A percentile compares a stretch with the other conserved stretches of the same genome.
Evolutionary conservation across 176 grass and related monocot genomes (phyloP).

Genomic region (Paspalum notatum): DNA sequence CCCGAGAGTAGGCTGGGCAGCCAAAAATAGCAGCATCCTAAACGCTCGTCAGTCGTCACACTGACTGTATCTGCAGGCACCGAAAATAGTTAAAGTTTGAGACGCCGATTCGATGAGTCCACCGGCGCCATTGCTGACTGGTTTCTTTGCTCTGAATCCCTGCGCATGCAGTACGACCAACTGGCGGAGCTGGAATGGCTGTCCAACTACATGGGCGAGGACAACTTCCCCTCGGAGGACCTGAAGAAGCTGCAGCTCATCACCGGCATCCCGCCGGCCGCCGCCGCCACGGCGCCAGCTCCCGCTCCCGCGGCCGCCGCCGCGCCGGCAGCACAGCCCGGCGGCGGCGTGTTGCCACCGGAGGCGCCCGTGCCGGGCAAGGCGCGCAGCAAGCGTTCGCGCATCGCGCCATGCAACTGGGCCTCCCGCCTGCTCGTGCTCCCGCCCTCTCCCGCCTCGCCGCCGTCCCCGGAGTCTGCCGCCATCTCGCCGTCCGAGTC

Average conservation of each 20-base stretch:
- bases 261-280: slow-evolving; percentile 45
- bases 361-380: slow-evolving; percentile 55
- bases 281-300: background rate
- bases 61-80: slow-evolving; percentile 18
- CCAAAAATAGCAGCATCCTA: slow-evolving; percentile 46
- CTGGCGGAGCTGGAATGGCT: slow-evolving; percentile 95
- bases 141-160: slow-evolving; percentile 16
- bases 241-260: slow-evolving; percentile 89
- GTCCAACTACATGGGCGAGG: slow-evolving; percentile 81
- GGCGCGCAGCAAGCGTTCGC: slow-evolving; percentile 75
- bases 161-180: slow-evolving; percentile 86
- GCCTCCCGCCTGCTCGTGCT: slow-evolving; percentile 62
- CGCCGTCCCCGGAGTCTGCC: slow-evolving; percentile 31
- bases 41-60: background rate
- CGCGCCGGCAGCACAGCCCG: slow-evolving; percentile 9
- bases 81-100: background rate
- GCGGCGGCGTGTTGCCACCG: slow-evolving; percentile 17
- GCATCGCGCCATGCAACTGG: slow-evolving; percentile 66
- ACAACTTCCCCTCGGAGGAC: slow-evolving; percentile 88
- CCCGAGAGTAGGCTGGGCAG: background rate
- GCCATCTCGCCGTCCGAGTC: slow-evolving; percentile 63
- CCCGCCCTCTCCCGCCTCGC: slow-evolving; percentile 27
- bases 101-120: background rate
- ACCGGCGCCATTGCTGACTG: slow-evolving; percentile 39
- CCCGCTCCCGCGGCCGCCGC: background rate